Evolutionary conservation across 305 asterid genomes (phyloP).

Genomic region (Euphrasia arctica): DNA sequence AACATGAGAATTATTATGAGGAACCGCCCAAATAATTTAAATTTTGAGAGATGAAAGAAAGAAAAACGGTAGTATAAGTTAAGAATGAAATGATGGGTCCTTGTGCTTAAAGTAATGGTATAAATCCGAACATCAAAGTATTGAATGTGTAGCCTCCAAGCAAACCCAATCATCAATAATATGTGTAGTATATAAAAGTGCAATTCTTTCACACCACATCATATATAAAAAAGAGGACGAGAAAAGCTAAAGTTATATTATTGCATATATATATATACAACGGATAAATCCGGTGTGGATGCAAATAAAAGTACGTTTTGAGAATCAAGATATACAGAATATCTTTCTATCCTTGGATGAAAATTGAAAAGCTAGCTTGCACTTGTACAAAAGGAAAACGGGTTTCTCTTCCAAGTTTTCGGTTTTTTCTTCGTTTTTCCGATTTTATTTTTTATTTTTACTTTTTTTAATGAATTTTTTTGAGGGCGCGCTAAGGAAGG

Average conservation of each 20-base stretch:
- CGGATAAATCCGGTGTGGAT: slow-evolving; percentile 1
- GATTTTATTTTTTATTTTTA: too few relatives aligned
- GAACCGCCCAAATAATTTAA: not conserved
- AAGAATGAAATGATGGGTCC: slow-evolving; percentile 4
- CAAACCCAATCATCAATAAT: not conserved
- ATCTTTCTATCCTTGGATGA: slow-evolving; percentile 3
- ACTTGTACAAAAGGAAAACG: too few relatives aligned
- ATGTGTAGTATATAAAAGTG: not conserved
- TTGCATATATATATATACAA: not conserved
- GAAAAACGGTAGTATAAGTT: not conserved
- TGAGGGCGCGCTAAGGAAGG: too few relatives aligned
- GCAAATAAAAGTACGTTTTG: slow-evolving; percentile 2
- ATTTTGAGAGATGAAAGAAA: not conserved
- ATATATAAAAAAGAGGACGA: not conserved
- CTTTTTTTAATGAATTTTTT: too few relatives aligned
- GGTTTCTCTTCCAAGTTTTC: too few relatives aligned
- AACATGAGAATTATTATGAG: not conserved
- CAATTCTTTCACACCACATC: slow-evolving; percentile 1
- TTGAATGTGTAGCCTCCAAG: slow-evolving; percentile 12
- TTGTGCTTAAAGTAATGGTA: slow-evolving; percentile 11
- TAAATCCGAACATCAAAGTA: not conserved
- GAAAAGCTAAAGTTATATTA: not conserved
- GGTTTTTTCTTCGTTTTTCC: too few relatives aligned
- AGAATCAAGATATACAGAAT: not conserved
- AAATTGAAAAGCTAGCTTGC: not conserved